Evolutionary conservation across 805 yeast genomes (phyloP).

Genomic region (Starmerella sp.): DNA sequence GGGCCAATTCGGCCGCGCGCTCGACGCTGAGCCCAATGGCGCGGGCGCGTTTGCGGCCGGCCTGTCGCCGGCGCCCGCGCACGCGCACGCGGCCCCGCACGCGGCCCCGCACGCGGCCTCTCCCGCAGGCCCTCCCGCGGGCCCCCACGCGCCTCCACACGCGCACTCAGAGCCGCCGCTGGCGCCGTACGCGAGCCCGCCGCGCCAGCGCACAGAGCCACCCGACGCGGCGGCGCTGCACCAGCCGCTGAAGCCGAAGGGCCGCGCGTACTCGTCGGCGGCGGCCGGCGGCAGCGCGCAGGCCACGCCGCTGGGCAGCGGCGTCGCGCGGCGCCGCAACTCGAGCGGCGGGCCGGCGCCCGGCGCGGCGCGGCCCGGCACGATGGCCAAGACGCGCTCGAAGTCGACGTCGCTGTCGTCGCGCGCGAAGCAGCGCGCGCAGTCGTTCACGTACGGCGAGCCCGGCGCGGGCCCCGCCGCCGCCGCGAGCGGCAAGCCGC

Average conservation of each 20-base stretch:
- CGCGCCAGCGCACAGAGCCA: neutral
- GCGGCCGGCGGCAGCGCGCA: neutral
- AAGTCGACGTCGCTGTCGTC: conserved; percentile 13
- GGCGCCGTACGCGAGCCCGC: neutral
- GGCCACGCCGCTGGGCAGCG: neutral
- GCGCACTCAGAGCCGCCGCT: neutral
- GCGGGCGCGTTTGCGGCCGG: neutral
- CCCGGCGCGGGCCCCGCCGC: conserved; percentile 1
- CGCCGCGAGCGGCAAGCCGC: conserved; percentile 21
- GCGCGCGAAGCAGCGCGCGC: conserved; percentile 17
- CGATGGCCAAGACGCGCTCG: conserved; percentile 15
- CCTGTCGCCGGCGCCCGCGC: no score
- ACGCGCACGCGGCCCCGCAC: no score
- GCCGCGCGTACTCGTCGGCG: neutral
- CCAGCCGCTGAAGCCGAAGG: neutral
- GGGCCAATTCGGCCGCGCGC: neutral
- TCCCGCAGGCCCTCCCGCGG: no score
- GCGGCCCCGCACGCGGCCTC: no score
- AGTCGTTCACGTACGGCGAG: conserved; percentile 10
- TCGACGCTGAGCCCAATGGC: neutral
- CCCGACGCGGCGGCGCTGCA: neutral
- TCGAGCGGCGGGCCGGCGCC: neutral
- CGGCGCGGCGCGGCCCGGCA: neutral
- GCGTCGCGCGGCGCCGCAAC: neutral
- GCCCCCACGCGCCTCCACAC: no score